These are phyloP conservation scores for Juglanconis sp. DNA, from an alignment of 2,329 filamentous ascomycete species.

Conservation along the genomic window DNA sequence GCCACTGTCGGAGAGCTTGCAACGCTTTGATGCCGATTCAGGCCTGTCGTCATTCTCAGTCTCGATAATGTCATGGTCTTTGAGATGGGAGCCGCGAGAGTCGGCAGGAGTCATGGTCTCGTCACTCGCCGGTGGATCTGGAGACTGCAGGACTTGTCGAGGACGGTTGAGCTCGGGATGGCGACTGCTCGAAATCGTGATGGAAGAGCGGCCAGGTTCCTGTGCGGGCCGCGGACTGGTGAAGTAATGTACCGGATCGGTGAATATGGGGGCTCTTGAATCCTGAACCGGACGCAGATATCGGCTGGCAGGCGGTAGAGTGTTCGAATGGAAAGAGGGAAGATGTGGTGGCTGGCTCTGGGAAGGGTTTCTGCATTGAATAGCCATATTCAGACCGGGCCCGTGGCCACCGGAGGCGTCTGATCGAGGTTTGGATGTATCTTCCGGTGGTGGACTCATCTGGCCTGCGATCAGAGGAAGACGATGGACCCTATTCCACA, in stretches of 20 bases:
- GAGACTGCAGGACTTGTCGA: not conserved
- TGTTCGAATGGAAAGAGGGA: not conserved
- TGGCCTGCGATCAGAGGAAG: not conserved
- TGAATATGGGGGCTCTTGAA: not conserved
- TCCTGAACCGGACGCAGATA: slow-evolving; percentile 4
- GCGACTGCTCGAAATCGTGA: not conserved
- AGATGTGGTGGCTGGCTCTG: not conserved
- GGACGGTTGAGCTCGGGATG: not conserved
- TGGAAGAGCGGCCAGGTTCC: not conserved
- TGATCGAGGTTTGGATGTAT: not conserved
- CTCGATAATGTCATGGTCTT: not conserved
- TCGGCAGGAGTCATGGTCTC: not conserved
- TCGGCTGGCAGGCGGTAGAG: not conserved
- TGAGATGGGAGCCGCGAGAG: not conserved
- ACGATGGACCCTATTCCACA: not conserved
- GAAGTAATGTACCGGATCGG: not conserved
- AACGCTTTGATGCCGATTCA: not conserved
- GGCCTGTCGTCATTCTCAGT: not conserved
- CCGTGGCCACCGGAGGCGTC: not conserved
- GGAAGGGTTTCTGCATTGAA: not conserved
- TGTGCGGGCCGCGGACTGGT: not conserved
- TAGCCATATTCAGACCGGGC: not conserved
- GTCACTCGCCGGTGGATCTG: not conserved
- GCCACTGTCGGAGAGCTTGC: not conserved
- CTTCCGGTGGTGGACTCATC: not conserved